phyloP scores from a whole-genome alignment of 345 rosid species.

The Anastatica hierochuntica region DNA sequence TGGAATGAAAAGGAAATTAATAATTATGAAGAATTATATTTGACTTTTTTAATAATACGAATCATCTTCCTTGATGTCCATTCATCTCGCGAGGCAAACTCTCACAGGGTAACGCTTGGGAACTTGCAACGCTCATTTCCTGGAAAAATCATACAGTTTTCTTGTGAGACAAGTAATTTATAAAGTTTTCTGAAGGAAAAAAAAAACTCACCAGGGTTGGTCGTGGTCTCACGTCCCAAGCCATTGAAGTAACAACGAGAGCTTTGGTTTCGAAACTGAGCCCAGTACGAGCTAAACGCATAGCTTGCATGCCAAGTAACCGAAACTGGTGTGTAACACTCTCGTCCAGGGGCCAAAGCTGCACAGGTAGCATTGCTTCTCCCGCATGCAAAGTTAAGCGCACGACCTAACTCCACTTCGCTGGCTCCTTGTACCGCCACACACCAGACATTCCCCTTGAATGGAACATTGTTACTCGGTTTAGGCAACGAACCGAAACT shows the following conservation, averaged over 20 bases:
- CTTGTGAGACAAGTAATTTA: too few relatives aligned
- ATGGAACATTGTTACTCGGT: slow-evolving; percentile 44
- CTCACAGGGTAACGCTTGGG: slow-evolving; percentile 27
- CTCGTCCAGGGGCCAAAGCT: slow-evolving; percentile 43
- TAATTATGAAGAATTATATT: too few relatives aligned
- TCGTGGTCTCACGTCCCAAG: slow-evolving; percentile 44
- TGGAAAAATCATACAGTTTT: neutral
- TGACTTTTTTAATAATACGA: too few relatives aligned
- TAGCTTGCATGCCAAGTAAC: slow-evolving; percentile 55
- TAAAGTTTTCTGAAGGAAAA: too few relatives aligned
- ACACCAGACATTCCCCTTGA: slow-evolving; percentile 62
- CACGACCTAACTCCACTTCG: slow-evolving; percentile 22
- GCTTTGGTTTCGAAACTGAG: slow-evolving; percentile 40
- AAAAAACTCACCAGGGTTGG: slow-evolving; percentile 50
- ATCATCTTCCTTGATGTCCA: too few relatives aligned
- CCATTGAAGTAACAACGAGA: slow-evolving; percentile 63
- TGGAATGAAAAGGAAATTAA: neutral
- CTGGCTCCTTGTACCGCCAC: slow-evolving; percentile 37
- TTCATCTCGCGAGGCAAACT: too few relatives aligned
- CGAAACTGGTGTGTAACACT: slow-evolving; percentile 54
- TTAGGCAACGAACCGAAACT: slow-evolving; percentile 36
- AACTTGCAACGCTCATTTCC: slow-evolving; percentile 29
- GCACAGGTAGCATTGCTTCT: slow-evolving; percentile 46
- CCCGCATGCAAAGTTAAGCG: slow-evolving; percentile 39
- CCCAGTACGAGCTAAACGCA: slow-evolving; percentile 72